Percentiles rank a stretch among this genome's conserved stretches.
Conservation (phyloP, 352 stramenopile genomes). For the Phytophthora sp. region DNA sequence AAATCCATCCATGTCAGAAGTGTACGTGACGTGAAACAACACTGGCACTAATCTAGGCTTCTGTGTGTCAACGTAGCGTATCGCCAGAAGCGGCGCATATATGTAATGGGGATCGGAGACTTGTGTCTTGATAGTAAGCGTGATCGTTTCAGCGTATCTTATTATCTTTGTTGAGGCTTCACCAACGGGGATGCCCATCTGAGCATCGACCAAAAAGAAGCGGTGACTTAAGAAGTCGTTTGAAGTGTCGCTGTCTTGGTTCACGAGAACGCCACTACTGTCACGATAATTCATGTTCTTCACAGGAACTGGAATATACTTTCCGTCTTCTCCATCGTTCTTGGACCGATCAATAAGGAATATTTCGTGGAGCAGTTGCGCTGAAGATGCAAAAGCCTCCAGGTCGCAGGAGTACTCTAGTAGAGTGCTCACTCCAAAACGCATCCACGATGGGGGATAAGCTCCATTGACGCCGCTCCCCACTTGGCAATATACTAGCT, state of each 20-base stretch:
- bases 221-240: constrained; percentile 91
- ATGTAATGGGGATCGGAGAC: constrained; percentile 52
- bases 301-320: constrained; percentile 88
- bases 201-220: constrained; percentile 93
- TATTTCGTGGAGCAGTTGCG: constrained; percentile 89
- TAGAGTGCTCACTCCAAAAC: constrained; percentile 74
- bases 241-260: constrained; percentile 80
- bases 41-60: constrained; percentile 32
- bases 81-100: constrained; percentile 74
- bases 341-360: constrained; percentile 90
- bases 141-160: constrained; percentile 77
- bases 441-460: constrained; percentile 65
- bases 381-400: constrained; percentile 38
- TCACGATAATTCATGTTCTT: constrained; percentile 86
- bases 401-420: constrained; percentile 80
- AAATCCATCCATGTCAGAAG: constrained; percentile 79
- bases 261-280: constrained; percentile 65
- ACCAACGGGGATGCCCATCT: constrained; percentile 58
- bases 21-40: constrained; percentile 88
- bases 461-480: constrained; percentile 3
- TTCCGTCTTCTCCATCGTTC: constrained; percentile 42
- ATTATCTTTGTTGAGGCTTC: constrained; percentile 60
- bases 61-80: constrained; percentile 77
- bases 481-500: constrained; percentile 85
- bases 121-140: constrained; percentile 68